Evolutionary conservation across 2,329 filamentous ascomycete genomes (phyloP), one percentile per base, ranked within the genome.

Genomic region (Hypoxylon sp.): DNA sequence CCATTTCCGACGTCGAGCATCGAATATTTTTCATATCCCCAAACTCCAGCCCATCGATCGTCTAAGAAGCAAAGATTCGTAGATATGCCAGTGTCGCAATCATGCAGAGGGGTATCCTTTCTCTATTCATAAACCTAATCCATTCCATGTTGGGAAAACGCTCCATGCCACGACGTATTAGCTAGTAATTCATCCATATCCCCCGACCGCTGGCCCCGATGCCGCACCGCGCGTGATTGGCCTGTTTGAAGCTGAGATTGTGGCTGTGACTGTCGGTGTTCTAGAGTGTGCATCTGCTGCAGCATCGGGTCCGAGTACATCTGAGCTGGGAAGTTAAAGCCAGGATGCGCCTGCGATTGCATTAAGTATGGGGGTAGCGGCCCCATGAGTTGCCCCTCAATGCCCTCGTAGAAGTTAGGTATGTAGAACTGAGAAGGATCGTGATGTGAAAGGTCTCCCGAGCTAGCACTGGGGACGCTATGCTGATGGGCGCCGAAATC

Each of bases 361-460:
- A 91, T 86, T 70, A 93, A 81, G 73, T 92, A 94, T 37, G 90
- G 87, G 14, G 91, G 90, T 37, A 93, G 83, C 1, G 90, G 87
- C 0, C 88, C 89, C 62, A 92, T 87, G 11, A 94, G 82, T 68
- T 93, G 90, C 16, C 90, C 91, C 73, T 94, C 91, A 53, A 92
- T 86, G 57, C 91, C 89, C 68, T 90, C 88, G 67, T 86, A 85
- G 4, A 85, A 76, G 19, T 80, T 81, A 2, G 84, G 81, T 64
- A 87, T 81, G 75, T 84, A 87, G 67, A 86, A 86, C 50, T 82
- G 80, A 61, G 81, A 77, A 32, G 74, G 68, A 25, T 80, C 77
- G 30, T 77, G 75, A 29, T 77, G 74, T 37, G 76, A 73, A 11
- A 77, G 65, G 14, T 71, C 71, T 29, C 74, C 72, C 2, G 76